Evolutionary conservation across 805 yeast genomes (phyloP), one percentile per base, ranked within the genome.

Genomic region (Candida pini): DNA sequence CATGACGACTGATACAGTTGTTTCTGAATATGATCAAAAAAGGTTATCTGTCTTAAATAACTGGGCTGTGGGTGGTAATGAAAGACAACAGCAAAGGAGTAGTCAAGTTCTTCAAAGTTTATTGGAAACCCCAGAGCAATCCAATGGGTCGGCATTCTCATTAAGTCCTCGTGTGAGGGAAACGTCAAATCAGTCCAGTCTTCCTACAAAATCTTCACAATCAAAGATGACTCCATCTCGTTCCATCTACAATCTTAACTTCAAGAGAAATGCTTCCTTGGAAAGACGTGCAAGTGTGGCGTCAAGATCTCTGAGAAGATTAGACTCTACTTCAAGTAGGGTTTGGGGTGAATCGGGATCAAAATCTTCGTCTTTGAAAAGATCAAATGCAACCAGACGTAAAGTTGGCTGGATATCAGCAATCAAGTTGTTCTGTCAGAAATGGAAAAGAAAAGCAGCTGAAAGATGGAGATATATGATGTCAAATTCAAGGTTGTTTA

Each of bases 371-470:
- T 45, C 50, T 14, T 36, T 59, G 14, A 51, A 44, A 27, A 42
- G 64, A 31, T 44, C 58, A 1, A 56, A 56, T 32, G 64, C 64
- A 8, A 48, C 50, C n/a, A 50, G 47, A 32, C 41, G 63, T 25
- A 59, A 53, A 31, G 31, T 42, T 2, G 58, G 60, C 3, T 54
- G 62, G 56, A 30, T 59, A 9, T 43, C 53, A 2, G 32, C 23
- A 14, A 21, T 58, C 5, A 13, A 42, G 3, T 17, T 17, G 5
- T 20, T 53, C 5, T 26, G 48, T 5, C 33, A 38, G 7, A 32
- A 33, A 12, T 12, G 47, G 12, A 51, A 41, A 27, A n/a, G 17
- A 1, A 33, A 30, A 13, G 26, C 41, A 3, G 40, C 38, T 3
- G 46, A 30, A 18, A 40, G 43, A 19, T 53, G 56, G 54, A 44